These are phyloP conservation scores for Tetrapisispora arboricola DNA, from an alignment of 805 yeast species.

Conservation along the genomic window DNA sequence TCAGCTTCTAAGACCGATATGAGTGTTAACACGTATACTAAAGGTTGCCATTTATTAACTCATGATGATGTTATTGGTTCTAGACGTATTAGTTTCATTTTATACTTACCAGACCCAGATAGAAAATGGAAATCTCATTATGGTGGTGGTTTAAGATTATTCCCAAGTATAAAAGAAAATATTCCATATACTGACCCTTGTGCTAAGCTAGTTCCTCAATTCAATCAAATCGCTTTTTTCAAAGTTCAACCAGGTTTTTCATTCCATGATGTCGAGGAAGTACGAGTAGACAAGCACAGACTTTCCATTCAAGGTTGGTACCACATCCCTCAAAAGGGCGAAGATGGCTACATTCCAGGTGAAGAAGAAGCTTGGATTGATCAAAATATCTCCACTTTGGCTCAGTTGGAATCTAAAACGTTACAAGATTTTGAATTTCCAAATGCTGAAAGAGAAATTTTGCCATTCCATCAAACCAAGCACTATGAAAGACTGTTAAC, in stretches of 20 bases:
- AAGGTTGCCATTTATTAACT: conserved; percentile 86
- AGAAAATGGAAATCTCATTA: conserved; percentile 79
- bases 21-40: conserved; percentile 81
- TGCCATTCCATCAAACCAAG: conserved; percentile 33
- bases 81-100: conserved; percentile 82
- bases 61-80: conserved; percentile 98
- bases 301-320: conserved; percentile 97
- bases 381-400: conserved; percentile 69
- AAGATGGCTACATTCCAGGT: conserved; percentile 71
- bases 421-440: conserved; percentile 78
- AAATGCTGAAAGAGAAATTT: conserved; percentile 41
- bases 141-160: conserved; percentile 87
- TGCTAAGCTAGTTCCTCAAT: conserved; percentile 73
- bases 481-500: conserved; percentile 3
- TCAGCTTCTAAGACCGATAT: conserved; percentile 89
- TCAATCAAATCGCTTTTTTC: conserved; percentile 93
- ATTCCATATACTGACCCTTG: conserved; percentile 76
- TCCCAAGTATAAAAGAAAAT: conserved; percentile 78
- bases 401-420: conserved; percentile 66
- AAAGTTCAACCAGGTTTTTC: conserved; percentile 93
- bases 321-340: conserved; percentile 92
- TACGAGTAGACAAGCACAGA: conserved; percentile 80
- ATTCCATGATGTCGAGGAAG: conserved; percentile 98
- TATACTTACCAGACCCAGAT: conserved; percentile 89
- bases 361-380: conserved; percentile 55